Evolutionary conservation across 2,329 filamentous ascomycete species (phyloP).

Genomic region (Aspergillus vadensis): DNA sequence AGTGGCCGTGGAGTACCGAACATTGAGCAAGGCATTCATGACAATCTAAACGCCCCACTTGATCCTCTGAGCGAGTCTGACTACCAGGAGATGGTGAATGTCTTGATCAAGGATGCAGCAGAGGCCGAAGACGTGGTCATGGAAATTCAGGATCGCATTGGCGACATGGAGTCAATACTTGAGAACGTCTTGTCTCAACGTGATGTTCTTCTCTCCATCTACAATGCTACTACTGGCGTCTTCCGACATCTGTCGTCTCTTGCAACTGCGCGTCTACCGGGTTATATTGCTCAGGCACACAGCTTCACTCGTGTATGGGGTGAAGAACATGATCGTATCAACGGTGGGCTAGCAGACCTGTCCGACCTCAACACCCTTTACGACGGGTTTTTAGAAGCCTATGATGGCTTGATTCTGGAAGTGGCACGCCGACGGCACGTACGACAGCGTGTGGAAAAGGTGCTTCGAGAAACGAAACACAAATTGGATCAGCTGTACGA

Average conservation of each 20-base stretch:
- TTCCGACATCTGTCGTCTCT: conserved; percentile 69
- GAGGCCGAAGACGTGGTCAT: conserved; percentile 64
- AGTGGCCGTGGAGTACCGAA: conserved; percentile 34
- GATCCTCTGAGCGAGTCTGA: conserved; percentile 76
- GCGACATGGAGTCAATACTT: conserved; percentile 74
- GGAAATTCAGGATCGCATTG: conserved; percentile 72
- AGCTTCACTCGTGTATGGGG: conserved; percentile 63
- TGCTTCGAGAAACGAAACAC: conserved; percentile 76
- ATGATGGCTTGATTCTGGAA: conserved; percentile 82
- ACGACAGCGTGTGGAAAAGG: conserved; percentile 71
- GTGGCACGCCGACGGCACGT: conserved; percentile 72
- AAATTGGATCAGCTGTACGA: conserved; percentile 75
- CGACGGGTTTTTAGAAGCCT: conserved; percentile 80
- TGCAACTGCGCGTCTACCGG: conserved; percentile 61
- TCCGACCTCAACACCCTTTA: conserved; percentile 79
- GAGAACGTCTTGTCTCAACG: conserved; percentile 65
- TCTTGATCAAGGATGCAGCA: conserved; percentile 62
- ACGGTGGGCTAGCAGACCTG: conserved; percentile 71
- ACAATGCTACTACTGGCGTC: conserved; percentile 62
- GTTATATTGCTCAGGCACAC: conserved; percentile 51
- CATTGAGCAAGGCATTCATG: conserved; percentile 35
- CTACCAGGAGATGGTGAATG: conserved; percentile 76
- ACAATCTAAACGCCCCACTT: conserved; percentile 50
- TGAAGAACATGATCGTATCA: conserved; percentile 71
- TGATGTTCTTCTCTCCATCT: conserved; percentile 56